Percentiles rank a stretch among this genome's conserved stretches.
These are phyloP conservation scores for Xylariomycetidae sp. DNA, from an alignment of 2,329 filamentous ascomycete genomes.

Conservation along the genomic window DNA sequence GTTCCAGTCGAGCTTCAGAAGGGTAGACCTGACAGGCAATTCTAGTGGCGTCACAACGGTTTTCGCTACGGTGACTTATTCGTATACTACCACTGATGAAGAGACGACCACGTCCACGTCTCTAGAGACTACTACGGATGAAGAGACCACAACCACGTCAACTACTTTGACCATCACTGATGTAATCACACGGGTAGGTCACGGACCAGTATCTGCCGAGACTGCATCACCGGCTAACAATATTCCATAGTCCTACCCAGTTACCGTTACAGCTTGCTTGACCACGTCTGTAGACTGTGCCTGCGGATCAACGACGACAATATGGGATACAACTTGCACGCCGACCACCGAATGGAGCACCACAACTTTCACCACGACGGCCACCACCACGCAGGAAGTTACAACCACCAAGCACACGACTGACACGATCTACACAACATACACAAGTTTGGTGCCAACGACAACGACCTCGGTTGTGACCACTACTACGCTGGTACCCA, in stretches of 20 bases:
- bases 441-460: conserved; percentile 13
- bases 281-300: too few relatives aligned
- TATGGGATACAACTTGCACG: conserved; percentile 1
- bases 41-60: neutral
- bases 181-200: neutral
- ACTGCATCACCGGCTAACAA: too few relatives aligned
- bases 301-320: too few relatives aligned
- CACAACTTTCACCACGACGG: conserved; percentile 1
- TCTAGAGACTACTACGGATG: neutral
- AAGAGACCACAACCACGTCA: neutral
- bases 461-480: conserved; percentile 12
- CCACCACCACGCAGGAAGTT: conserved; percentile 1
- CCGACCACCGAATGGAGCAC: conserved; percentile 3
- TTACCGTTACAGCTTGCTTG: too few relatives aligned
- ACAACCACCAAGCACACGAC: conserved; percentile 4
- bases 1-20: too few relatives aligned
- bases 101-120: neutral
- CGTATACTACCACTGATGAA: neutral
- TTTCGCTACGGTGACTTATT: neutral
- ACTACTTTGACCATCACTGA: neutral
- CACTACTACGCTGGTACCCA: conserved; percentile 13
- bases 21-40: conserved; percentile 1
- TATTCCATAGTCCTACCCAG: too few relatives aligned
- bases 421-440: conserved; percentile 12
- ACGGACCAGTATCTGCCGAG: too few relatives aligned